Base-by-base conservation (phyloP, 208 protist species). In the Sergeia podlipaevii region DNA sequence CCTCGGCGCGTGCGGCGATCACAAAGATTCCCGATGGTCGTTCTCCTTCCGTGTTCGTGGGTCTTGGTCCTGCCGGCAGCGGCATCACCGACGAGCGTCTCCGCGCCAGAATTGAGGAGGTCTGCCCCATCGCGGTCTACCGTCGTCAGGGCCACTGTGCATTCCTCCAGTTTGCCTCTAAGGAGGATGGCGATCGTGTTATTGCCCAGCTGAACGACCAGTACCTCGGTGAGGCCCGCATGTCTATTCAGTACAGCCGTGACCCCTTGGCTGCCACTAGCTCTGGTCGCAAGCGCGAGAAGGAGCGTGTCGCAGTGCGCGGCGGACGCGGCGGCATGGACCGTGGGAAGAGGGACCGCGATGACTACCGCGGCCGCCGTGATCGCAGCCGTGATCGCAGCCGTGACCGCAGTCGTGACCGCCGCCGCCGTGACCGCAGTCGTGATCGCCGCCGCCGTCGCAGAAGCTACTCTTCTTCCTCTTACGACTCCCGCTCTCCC, bases 121-220 rank as follows among this genome's bases (percentile, higher is more conserved):
- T 75, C 13, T 59, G 54, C 18, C 74, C 82, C 5, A 42, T 90
- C 27, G 45, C 46, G 29, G 63, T 53, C 11, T 72, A 82, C 37
- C 70, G 70, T 33, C 77, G 82, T n/a, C 71, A 67, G 24, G 78
- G 75, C 11, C 57, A 73, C 50, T 87, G 82, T 58, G 66, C 75
- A n/a, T 85, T 82, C 48, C 60, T 68, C 18, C 78, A 87, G 20
- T 59, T 85, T 13, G 37, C 42, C n/a, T 52, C 53, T 2, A 18
- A 44, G 4, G 49, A 51, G 37, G 53, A 78, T 29, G 80, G 74
- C 18, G 39, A 73, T 41, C 26, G 47, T 5, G 60, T 87, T 7
- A 77, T 85, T 27, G 38, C 48, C n/a, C 38, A 38, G 37, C 28
- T 84, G 33, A 59, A 85, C 70, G 56, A 77, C 53, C 56, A 67